phyloP scores from a whole-genome alignment of 495 filamentous ascomycete species.

The Massariosphaeria phaeospora region DNA sequence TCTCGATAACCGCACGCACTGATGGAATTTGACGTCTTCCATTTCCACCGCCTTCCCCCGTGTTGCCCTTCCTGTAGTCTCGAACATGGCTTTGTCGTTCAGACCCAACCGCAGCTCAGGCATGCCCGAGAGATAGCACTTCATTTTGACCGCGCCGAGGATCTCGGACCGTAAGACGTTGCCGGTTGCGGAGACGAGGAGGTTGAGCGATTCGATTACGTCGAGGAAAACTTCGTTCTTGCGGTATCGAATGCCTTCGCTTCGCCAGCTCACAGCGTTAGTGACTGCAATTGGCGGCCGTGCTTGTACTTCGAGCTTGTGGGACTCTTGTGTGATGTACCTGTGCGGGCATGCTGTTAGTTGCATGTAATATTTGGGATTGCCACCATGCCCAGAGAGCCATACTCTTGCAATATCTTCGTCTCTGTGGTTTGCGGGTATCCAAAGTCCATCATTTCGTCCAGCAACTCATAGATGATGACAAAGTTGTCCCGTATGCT shows the following conservation, averaged over 20 bases:
- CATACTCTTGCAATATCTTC: constrained; percentile 94
- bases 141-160: constrained; percentile 97
- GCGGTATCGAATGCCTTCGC: constrained; percentile 95
- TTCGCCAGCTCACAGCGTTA: constrained; percentile 96
- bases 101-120: constrained; percentile 90
- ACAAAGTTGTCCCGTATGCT: constrained; percentile 99
- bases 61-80: constrained; percentile 91
- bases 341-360: constrained; percentile 36
- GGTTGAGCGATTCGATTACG: constrained; percentile 94
- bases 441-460: constrained; percentile 99
- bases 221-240: constrained; percentile 99
- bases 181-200: constrained; percentile 88
- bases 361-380: neutral
- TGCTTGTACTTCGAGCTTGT: constrained; percentile 96
- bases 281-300: constrained; percentile 99
- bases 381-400: neutral
- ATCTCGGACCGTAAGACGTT: constrained; percentile 98
- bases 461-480: constrained; percentile 96
- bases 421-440: constrained; percentile 98
- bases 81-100: constrained; percentile 99
- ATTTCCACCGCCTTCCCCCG: constrained; percentile 98
- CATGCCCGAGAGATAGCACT: constrained; percentile 99
- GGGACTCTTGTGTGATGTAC: constrained; percentile 99
- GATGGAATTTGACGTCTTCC: constrained; percentile 99
- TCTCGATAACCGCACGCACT: constrained; percentile 89